phyloP scores from a whole-genome alignment of 768 basidiomycete species.

The Gymnopilus junonius region DNA sequence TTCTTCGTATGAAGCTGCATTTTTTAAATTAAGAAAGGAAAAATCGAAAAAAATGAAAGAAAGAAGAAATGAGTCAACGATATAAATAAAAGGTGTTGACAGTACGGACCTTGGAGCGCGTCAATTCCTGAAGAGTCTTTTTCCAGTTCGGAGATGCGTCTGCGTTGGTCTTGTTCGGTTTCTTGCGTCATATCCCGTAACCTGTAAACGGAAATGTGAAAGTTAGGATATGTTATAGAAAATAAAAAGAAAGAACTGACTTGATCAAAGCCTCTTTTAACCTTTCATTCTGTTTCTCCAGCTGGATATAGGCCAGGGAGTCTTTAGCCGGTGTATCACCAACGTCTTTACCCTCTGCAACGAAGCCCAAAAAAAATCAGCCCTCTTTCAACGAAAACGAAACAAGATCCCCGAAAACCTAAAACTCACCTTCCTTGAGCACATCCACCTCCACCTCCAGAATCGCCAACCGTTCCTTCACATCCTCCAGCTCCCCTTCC shows the following conservation, averaged over 20 bases:
- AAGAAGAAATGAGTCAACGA: no score
- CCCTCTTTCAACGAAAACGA: slow-evolving; percentile 13
- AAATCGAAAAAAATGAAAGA: neutral
- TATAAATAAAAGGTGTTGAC: no score
- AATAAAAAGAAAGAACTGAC: slow-evolving; percentile 40
- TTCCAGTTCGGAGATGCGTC: slow-evolving; percentile 86
- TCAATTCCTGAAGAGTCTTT: slow-evolving; percentile 80
- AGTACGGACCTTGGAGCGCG: slow-evolving; percentile 72
- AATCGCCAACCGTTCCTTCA: slow-evolving; percentile 78
- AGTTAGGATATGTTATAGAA: neutral
- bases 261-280: slow-evolving; percentile 92
- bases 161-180: slow-evolving; percentile 82
- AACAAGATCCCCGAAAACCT: slow-evolving; percentile 14
- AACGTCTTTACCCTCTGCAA: slow-evolving; percentile 24
- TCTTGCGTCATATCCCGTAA: slow-evolving; percentile 89
- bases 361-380: neutral
- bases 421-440: slow-evolving; percentile 58
- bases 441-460: slow-evolving; percentile 85
- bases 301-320: slow-evolving; percentile 76
- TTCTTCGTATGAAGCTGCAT: slow-evolving; percentile 77
- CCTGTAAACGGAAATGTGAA: slow-evolving; percentile 42
- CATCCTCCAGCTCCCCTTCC: slow-evolving; percentile 76
- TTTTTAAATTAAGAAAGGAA: neutral
- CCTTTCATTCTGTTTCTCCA: slow-evolving; percentile 96
- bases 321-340: slow-evolving; percentile 48